Evolutionary conservation across 352 stramenopile species (phyloP), one percentile per base, ranked within the genome.

Genomic region (Phytophthora palmivora): DNA sequence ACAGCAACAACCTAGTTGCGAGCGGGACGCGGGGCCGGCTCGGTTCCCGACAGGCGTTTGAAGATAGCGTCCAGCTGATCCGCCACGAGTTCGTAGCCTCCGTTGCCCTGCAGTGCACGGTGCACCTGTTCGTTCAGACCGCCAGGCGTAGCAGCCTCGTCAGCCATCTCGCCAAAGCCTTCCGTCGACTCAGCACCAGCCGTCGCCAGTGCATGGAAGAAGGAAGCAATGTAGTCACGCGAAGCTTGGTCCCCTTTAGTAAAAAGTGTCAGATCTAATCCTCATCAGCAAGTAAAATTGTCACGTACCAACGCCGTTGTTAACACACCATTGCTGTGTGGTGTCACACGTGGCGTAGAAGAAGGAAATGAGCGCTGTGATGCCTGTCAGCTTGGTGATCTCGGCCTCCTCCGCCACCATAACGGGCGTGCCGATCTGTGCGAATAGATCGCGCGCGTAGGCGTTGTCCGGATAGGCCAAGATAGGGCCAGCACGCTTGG

Each of bases 91-190:
- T 92, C 85, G 66, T 95, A 95, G 34, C 76, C 81, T 45, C 87
- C 87, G 42, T 81, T 84, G 46, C 66, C 69, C 37, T 78, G 56
- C 19, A 95, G 70, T 6, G 83, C 82, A 18, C 79, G 78, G 68
- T 95, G 87, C 38, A 93, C 86, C 58, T 95, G 87, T 56, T 93
- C 87, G 59, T 95, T 95, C 39, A 95, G 75, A 6, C 87, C 87
- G 21, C 87, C 84, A 5, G 87, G 73, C 33, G 87, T 95, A 22
- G 87, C 87, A 28, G 77, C 87, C 57, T 95, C 87, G 15, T 94
- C 78, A 9, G 84, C 84, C 87, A 95, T 95, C 33, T 92, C 87
- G 22, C 89, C 81, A 57, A 95, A 95, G 8, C 65, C 53, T 51
- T 94, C 84, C 15, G 70, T 79, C 22, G 87, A 93, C 38, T 89